Evolutionary conservation across 2,329 filamentous ascomycete genomes (phyloP), one percentile per base, ranked within the genome.

Genomic region (Pseudocercospora vitis): DNA sequence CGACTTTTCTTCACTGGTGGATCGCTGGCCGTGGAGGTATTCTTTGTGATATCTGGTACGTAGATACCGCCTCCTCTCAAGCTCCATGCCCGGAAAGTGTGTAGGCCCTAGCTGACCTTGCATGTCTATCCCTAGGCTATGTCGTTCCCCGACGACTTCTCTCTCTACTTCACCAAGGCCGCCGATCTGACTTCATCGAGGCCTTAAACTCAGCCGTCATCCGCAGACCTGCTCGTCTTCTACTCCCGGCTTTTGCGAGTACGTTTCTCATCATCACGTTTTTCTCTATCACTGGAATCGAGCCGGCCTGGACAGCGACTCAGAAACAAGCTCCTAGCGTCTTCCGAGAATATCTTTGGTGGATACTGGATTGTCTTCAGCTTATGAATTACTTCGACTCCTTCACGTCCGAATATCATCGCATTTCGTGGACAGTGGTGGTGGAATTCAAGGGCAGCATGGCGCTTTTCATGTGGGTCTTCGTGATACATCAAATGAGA

Each of bases 381-480:
- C 45, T 53, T 3, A 46, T 53, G 12, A 52, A 62, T 9, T 63
- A 61, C 44, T 55, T 50, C 39, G 49, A 48, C 8, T 29, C 52
- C 2, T 55, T 55, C 7, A 46, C 52, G 8, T 56, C 56, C 9
- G 51, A 55, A n/a, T 62, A 63, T 46, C 61, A 60, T 35, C 29
- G 46, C 3, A 57, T 60, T 11, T 50, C 58, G 8, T 85, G 82
- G 81, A 84, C 78, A 0, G 86, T 86, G 49, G 81, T 83, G 0
- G 71, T 82, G n/a, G 83, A 86, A 65, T 78, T 84, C 68, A 73
- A 76, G 59, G 85, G 85, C 4, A 87, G 84, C 1, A 75, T 88
- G 54, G 71, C 83, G 57, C 69, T 85, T 40, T 87, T 85, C 64
- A 81, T 78, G 0, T 69, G 78, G 0, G 69, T 82, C 2, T 67